These are phyloP conservation scores for Dysphania ambrosioides DNA, from an alignment of 148 eudicot species.

Conservation along the genomic window DNA sequence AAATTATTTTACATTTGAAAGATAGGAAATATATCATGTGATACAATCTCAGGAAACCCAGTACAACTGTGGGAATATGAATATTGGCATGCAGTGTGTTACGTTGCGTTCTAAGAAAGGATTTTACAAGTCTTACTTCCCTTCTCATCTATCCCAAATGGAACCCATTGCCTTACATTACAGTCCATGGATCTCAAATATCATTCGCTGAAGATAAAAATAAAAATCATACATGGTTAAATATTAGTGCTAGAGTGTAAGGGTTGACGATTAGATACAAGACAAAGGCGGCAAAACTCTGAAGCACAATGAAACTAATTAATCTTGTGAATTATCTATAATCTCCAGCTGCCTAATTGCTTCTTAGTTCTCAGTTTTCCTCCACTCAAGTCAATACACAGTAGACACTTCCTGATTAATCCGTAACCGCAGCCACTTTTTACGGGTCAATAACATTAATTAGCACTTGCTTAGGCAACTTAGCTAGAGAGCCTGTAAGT, in stretches of 20 bases:
- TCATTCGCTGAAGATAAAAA: slow-evolving; percentile 20
- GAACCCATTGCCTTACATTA: slow-evolving; percentile 25
- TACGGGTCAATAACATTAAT: slow-evolving; percentile 30
- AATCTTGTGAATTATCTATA: not conserved
- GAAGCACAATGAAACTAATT: slow-evolving; percentile 1
- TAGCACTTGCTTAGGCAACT: slow-evolving; percentile 20
- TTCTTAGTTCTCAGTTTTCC: slow-evolving; percentile 5
- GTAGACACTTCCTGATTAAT: slow-evolving; percentile 28
- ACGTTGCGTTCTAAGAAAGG: slow-evolving; percentile 4
- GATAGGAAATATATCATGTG: not conserved
- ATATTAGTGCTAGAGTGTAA: slow-evolving; percentile 6
- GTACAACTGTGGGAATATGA: not conserved
- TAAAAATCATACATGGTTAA: slow-evolving; percentile 7
- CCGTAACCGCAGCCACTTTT: slow-evolving; percentile 28
- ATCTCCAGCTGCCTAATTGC: not conserved
- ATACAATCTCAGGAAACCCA: not conserved
- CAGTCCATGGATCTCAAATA: slow-evolving; percentile 14
- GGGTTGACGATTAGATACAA: slow-evolving; percentile 24
- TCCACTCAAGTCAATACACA: slow-evolving; percentile 32
- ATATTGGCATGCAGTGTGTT: slow-evolving; percentile 7
- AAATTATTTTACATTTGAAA: not conserved
- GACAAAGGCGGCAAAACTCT: slow-evolving; percentile 31
- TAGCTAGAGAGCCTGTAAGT: slow-evolving; percentile 6
- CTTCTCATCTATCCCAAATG: slow-evolving; percentile 10
- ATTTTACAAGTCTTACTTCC: not conserved